phyloP scores from a whole-genome alignment of 805 yeast species.

The Candida tammaniensis region DNA sequence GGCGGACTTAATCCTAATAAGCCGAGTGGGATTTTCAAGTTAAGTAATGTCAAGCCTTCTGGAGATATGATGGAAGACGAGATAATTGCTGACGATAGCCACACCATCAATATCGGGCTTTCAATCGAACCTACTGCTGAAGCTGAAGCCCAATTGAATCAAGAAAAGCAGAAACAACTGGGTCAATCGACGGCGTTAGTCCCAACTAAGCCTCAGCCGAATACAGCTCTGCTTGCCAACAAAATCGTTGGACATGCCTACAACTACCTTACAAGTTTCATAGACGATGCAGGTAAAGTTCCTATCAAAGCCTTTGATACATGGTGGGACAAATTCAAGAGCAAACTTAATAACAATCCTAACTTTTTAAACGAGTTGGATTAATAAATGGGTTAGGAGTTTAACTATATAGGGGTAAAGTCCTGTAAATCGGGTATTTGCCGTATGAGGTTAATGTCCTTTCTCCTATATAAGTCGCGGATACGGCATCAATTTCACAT shows the following conservation, averaged over 20 bases:
- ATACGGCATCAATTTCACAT: too few relatives aligned
- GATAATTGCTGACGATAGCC: constrained; percentile 24
- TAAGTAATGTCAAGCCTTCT: constrained; percentile 44
- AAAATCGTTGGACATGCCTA: constrained; percentile 91
- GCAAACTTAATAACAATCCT: constrained; percentile 76
- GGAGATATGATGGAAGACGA: constrained; percentile 26
- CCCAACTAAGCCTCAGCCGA: constrained; percentile 14
- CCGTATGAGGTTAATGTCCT: too few relatives aligned
- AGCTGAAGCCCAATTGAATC: constrained; percentile 58
- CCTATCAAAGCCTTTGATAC: constrained; percentile 83
- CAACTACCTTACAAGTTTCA: constrained; percentile 84
- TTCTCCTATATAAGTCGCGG: too few relatives aligned
- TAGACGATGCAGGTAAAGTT: constrained; percentile 76
- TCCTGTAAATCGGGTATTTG: too few relatives aligned
- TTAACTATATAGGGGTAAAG: too few relatives aligned
- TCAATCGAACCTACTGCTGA: constrained; percentile 76
- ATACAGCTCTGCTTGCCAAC: constrained; percentile 64
- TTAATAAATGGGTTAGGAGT: too few relatives aligned
- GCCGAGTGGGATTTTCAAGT: constrained; percentile 89
- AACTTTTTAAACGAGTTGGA: constrained; percentile 58
- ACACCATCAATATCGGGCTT: constrained; percentile 64
- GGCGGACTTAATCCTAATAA: constrained; percentile 64
- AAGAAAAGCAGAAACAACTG: constrained; percentile 28
- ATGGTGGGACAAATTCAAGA: constrained; percentile 93
- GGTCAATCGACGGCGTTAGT: constrained; percentile 13